Evolutionary conservation across 2,329 filamentous ascomycete genomes (phyloP).

Genomic region (Diaporthe sp.): DNA sequence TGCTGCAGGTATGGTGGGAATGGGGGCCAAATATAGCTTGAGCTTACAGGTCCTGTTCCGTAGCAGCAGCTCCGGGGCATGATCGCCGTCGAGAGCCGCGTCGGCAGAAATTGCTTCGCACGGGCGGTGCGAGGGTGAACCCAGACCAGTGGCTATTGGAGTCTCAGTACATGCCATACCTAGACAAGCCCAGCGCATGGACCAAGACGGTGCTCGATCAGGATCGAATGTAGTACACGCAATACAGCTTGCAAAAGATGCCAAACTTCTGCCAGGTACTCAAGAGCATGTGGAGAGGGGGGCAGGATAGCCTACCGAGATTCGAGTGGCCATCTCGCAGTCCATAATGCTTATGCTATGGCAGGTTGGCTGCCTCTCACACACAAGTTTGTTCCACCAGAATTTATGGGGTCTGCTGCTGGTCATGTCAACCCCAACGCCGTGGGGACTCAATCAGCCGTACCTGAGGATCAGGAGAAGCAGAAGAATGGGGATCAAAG

Average conservation of each 20-base stretch:
- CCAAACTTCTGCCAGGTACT: neutral
- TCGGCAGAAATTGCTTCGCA: slow-evolving; percentile 16
- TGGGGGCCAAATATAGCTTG: slow-evolving; percentile 32
- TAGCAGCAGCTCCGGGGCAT: slow-evolving; percentile 13
- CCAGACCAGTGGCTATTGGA: neutral
- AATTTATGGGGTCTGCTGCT: neutral
- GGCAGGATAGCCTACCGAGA: neutral
- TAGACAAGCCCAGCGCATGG: neutral
- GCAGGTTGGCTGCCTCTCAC: neutral
- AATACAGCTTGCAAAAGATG: no score
- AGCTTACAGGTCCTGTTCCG: slow-evolving; percentile 5
- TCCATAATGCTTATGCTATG: neutral
- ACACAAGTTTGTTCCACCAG: neutral
- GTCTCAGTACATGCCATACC: neutral
- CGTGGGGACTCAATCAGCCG: neutral
- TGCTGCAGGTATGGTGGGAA: slow-evolving; percentile 26
- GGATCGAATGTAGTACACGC: neutral
- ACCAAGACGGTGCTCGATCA: neutral
- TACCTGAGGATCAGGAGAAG: neutral
- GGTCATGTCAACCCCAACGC: neutral
- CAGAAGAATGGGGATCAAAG: neutral
- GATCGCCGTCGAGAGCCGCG: slow-evolving; percentile 19
- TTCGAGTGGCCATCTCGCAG: neutral
- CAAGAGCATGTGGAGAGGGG: slow-evolving; percentile 3
- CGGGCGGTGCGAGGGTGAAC: slow-evolving; percentile 2